phyloP scores from a whole-genome alignment of 1,284 basidiomycete genomes.

The Golubevia pallescens region DNA sequence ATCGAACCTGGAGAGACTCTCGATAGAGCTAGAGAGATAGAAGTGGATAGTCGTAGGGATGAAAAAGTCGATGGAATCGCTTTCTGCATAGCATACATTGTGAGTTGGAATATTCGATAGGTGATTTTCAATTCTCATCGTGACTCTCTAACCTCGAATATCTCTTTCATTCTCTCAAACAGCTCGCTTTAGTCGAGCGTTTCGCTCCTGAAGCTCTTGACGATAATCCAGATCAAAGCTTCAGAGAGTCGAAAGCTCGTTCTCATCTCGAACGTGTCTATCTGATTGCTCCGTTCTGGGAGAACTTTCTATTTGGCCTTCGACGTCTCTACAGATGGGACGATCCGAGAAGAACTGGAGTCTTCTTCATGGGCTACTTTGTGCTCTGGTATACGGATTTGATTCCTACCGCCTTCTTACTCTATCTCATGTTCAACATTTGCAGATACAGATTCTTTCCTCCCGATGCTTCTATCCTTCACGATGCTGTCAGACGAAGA shows the following conservation, averaged over 20 bases:
- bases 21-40: background rate
- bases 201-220: conserved; percentile 61
- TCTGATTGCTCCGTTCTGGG: conserved; percentile 63
- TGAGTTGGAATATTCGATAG: background rate
- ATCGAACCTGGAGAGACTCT: conserved; percentile 22
- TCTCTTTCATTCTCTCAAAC: background rate
- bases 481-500: conserved; percentile 50
- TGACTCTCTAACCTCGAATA: background rate
- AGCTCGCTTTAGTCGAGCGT: conserved; percentile 50
- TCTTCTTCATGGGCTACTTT: conserved; percentile 61
- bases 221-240: conserved; percentile 44
- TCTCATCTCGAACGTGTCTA: conserved; percentile 60
- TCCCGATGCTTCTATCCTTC: conserved; percentile 53
- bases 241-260: conserved; percentile 52
- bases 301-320: conserved; percentile 34
- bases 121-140: background rate
- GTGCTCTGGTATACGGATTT: conserved; percentile 61
- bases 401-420: conserved; percentile 56
- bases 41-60: conserved; percentile 15
- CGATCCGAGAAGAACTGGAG: conserved; percentile 27
- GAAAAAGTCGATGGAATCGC: conserved; percentile 55
- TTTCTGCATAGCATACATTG: conserved; percentile 58
- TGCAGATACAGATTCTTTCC: conserved; percentile 61
- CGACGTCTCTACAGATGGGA: conserved; percentile 35
- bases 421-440: conserved; percentile 50